phyloP scores from a whole-genome alignment of 306 rosid species.

The Chamaecrista fasciculata region DNA sequence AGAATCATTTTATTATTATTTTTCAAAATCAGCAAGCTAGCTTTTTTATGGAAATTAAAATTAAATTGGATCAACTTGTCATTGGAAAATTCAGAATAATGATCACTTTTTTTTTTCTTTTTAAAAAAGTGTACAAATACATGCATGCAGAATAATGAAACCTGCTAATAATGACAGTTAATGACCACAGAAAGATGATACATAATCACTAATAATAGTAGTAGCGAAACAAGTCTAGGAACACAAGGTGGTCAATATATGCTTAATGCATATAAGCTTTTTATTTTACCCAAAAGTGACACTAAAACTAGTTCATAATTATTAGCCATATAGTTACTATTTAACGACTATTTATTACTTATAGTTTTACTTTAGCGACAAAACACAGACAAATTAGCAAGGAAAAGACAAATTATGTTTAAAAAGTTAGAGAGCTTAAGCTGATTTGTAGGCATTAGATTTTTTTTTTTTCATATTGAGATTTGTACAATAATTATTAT shows the following conservation, averaged over 20 bases:
- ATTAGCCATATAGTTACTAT: too few relatives aligned
- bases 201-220: background rate
- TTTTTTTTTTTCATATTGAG: too few relatives aligned
- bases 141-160: background rate
- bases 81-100: background rate
- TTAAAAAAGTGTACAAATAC: too few relatives aligned
- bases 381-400: too few relatives aligned
- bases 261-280: background rate
- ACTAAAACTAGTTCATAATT: too few relatives aligned
- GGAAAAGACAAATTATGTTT: too few relatives aligned
- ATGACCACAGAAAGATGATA: slow-evolving; percentile 12
- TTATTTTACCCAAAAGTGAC: too few relatives aligned
- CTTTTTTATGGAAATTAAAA: background rate
- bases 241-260: background rate
- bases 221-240: slow-evolving; percentile 5
- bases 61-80: slow-evolving; percentile 4
- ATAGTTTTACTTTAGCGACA: too few relatives aligned
- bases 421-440: too few relatives aligned
- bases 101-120: background rate
- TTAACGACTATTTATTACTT: too few relatives aligned
- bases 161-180: background rate
- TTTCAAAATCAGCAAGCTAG: background rate
- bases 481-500: too few relatives aligned
- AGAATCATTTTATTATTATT: background rate
- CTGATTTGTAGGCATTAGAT: too few relatives aligned